These are phyloP conservation scores for Nematocida ironsii DNA, from an alignment of 371 early-diverging fungal genomes.

Conservation along the genomic window DNA sequence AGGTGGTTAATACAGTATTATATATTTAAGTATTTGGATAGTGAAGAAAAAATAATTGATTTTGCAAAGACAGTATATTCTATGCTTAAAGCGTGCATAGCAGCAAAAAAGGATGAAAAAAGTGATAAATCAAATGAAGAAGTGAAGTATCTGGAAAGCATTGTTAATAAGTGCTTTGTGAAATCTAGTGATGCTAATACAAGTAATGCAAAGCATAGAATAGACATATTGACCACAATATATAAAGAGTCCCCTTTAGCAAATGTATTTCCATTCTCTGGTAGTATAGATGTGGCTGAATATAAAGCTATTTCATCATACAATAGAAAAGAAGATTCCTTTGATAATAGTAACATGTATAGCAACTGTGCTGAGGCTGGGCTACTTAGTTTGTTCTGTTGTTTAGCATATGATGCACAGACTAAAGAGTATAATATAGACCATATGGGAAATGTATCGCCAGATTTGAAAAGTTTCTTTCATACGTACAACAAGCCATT, in stretches of 20 bases:
- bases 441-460: neutral
- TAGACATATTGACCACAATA: too few relatives aligned
- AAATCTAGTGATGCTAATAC: neutral
- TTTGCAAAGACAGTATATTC: neutral
- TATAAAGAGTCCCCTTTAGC: too few relatives aligned
- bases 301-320: neutral
- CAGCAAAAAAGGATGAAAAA: neutral
- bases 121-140: neutral
- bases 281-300: neutral
- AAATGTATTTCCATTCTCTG: neutral
- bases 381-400: neutral
- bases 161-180: neutral
- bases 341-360: neutral
- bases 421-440: neutral
- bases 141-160: neutral
- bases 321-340: neutral
- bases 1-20: neutral
- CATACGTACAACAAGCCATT: too few relatives aligned
- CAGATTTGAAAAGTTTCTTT: neutral
- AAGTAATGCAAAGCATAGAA: neutral
- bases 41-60: neutral
- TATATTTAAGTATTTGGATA: neutral
- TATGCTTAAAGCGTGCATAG: neutral
- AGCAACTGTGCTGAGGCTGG: neutral
- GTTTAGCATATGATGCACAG: neutral